Evolutionary conservation across 164 flowering plant species (phyloP), one percentile per base, ranked within the genome.

Genomic region (Malania oleifera): DNA sequence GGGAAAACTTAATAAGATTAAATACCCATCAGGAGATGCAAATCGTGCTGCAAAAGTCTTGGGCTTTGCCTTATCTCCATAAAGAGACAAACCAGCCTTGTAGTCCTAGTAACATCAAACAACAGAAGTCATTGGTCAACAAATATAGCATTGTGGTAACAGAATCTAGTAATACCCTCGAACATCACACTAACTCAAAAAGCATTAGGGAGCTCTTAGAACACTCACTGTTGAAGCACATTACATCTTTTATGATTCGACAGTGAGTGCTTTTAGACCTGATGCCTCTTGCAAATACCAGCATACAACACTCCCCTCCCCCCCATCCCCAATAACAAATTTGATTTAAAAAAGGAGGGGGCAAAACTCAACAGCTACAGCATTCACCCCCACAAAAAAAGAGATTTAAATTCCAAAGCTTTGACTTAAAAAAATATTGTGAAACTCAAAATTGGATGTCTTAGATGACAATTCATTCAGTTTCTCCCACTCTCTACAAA

Each of bases 1-100:
- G 18, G 38, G 17, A 68, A 48, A n/a, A 19, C 17, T 34, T 39
- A 7, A 17, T 43, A 28, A 58, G 20, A 58, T 52, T 24, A 52
- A 13, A 45, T 92, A 95, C 97, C 99, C 84, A 75, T 95, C 97
- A 34, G 96, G 57, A 61, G 99, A 83, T 14, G 91, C 95, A 79
- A 95, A 95, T 10, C 93, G 85, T 5, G 99, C 99, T 6, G 93
- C 96, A 77, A 70, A 90, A 13, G 83, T 77, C 76, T 82, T 88
- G 1, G 95, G 79, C 77, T 95, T 95, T 25, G 74, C 97, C 71
- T 84, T 90, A 57, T 95, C 99, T 55, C 99, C 97, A 66, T 95
- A 95, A 5, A 88, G 77, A 54, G 99, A 80, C 65, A 80, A 55
- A 23, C 97, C 99, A 50, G 85, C 88, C 81, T 63, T 80, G 69